Conservation (phyloP, 768 basidiomycete species). For the Russula virescens region DNA sequence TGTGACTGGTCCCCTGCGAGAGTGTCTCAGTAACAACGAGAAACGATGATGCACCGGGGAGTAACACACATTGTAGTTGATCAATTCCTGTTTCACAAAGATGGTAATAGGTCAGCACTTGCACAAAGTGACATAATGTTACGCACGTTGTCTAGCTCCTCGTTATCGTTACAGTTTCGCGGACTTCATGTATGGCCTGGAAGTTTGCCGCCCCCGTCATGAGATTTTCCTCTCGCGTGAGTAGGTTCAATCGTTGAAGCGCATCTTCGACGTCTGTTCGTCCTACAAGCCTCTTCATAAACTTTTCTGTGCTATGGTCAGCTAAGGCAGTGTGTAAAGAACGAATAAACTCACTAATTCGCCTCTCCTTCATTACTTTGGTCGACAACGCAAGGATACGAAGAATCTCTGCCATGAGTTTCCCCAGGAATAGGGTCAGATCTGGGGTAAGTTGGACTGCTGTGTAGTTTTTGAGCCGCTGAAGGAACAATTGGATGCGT, state of each 20-base stretch:
- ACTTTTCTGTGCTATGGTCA: not conserved
- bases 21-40: not conserved
- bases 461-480: not conserved
- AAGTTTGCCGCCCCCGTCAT: not conserved
- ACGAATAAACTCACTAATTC: not conserved
- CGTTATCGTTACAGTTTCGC: not conserved
- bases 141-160: too few relatives aligned
- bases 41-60: not conserved
- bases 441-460: not conserved
- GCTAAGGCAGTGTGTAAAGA: not conserved
- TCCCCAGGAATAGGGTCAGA: not conserved
- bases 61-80: not conserved
- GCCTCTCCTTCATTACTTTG: not conserved
- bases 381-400: not conserved
- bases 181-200: not conserved
- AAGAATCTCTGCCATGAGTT: not conserved
- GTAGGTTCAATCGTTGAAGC: not conserved
- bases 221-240: not conserved
- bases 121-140: too few relatives aligned
- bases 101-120: too few relatives aligned
- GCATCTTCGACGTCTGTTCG: not conserved
- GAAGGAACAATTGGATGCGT: not conserved
- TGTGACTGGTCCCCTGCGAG: not conserved
- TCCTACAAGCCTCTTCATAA: not conserved
- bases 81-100: not conserved